Evolutionary conservation across 306 rosid species (phyloP).

Genomic region (apple (Malus domestica)): ASM211411v1 NC_041797.1:35273001-35273500

Average conservation of each 20-base stretch:
- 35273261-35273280: conserved; percentile 45
- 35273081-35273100: conserved; percentile 46
- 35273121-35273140: conserved; percentile 63
- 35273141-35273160: conserved; percentile 65
- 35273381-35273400: conserved; percentile 58
- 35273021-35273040: conserved; percentile 59
- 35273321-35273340: conserved; percentile 64
- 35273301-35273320: conserved; percentile 98
- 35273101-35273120: conserved; percentile 45
- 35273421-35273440: too few species aligned
- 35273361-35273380: conserved; percentile 74
- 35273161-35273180: neutral
- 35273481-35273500: too few species aligned
- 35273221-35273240: neutral
- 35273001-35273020: neutral
- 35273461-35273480: too few species aligned
- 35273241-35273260: neutral
- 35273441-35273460: too few species aligned
- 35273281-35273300: conserved; percentile 75
- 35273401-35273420: conserved; percentile 36
- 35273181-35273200: neutral
- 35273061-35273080: conserved; percentile 43
- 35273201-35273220: too few species aligned
- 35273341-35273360: conserved; percentile 44
- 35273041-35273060: conserved; percentile 58